Evolutionary conservation across 345 rosid species (phyloP).

Genomic region (Hibiscus trionum): DNA sequence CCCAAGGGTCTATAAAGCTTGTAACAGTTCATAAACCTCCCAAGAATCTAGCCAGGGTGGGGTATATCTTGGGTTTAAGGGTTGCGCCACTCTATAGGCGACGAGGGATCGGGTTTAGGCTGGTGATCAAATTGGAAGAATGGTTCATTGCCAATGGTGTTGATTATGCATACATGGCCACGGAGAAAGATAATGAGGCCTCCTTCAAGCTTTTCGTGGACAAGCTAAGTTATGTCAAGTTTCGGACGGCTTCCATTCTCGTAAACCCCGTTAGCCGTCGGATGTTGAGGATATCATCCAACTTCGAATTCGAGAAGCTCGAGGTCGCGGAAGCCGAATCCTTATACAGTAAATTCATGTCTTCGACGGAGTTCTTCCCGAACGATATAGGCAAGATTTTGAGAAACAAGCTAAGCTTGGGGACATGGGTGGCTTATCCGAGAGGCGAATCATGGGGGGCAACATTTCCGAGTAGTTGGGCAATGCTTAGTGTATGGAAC

Average conservation of each 20-base stretch:
- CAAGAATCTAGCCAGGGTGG: constrained; percentile 39
- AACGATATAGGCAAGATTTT: constrained; percentile 48
- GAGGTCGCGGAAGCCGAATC: constrained; percentile 45
- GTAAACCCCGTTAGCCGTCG: constrained; percentile 54
- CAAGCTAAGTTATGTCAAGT: constrained; percentile 40
- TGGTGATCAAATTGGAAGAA: constrained; percentile 54
- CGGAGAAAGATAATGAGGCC: constrained; percentile 60
- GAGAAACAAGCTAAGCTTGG: constrained; percentile 52
- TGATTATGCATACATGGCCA: constrained; percentile 77
- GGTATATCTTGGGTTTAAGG: constrained; percentile 62
- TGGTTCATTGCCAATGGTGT: constrained; percentile 52
- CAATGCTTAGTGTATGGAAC: constrained; percentile 79
- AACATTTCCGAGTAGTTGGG: constrained; percentile 45
- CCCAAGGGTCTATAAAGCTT: constrained; percentile 68
- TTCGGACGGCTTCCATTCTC: constrained; percentile 52
- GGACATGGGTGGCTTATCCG: constrained; percentile 68
- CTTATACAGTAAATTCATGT: constrained; percentile 40
- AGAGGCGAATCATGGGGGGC: constrained; percentile 23
- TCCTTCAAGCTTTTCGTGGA: constrained; percentile 49
- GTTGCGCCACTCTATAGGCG: constrained; percentile 50
- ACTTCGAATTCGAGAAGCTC: constrained; percentile 36
- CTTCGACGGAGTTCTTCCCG: constrained; percentile 61
- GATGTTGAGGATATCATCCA: constrained; percentile 19
- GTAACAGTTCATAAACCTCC: constrained; percentile 35
- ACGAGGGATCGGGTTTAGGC: constrained; percentile 45